These are phyloP conservation scores for Pulveroboletus sp. DNA, from an alignment of 768 basidiomycete species.

Conservation along the genomic window DNA sequence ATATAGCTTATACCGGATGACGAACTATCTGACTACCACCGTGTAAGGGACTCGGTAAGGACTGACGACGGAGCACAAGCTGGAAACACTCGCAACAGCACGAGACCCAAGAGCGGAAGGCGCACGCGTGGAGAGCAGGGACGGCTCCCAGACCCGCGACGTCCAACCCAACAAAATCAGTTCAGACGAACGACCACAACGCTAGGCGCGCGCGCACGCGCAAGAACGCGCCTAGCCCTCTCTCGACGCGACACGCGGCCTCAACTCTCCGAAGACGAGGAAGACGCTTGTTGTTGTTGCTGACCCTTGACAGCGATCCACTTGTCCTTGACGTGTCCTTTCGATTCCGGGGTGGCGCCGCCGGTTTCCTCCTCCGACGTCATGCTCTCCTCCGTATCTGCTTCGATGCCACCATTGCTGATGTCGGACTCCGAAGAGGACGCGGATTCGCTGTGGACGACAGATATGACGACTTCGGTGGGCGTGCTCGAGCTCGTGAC, in stretches of 20 bases:
- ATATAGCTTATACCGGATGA: slow-evolving; percentile 11
- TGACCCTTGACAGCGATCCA: slow-evolving; percentile 74
- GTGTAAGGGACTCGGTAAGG: slow-evolving; percentile 21
- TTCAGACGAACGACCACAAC: slow-evolving; percentile 10
- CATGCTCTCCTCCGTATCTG: slow-evolving; percentile 72
- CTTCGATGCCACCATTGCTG: slow-evolving; percentile 58
- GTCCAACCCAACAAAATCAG: slow-evolving; percentile 6
- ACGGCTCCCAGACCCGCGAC: background rate
- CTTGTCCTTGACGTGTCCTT: slow-evolving; percentile 52
- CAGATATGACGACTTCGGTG: slow-evolving; percentile 18
- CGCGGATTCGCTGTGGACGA: slow-evolving; percentile 30
- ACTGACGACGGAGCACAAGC: slow-evolving; percentile 15
- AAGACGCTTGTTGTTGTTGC: slow-evolving; percentile 4
- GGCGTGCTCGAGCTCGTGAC: slow-evolving; percentile 9
- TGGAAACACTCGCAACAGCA: slow-evolving; percentile 18
- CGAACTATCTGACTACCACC: slow-evolving; percentile 8
- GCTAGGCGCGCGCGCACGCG: background rate
- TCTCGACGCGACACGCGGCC: background rate
- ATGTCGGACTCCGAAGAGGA: slow-evolving; percentile 59
- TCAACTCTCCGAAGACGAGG: slow-evolving; percentile 11
- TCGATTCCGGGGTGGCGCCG: slow-evolving; percentile 10
- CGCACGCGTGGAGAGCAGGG: background rate
- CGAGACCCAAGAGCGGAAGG: slow-evolving; percentile 15
- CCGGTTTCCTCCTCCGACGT: slow-evolving; percentile 62
- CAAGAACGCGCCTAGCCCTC: background rate